Percentiles rank a stretch among this genome's conserved stretches.
Conservation (phyloP, 78 protist genomes). For the Speleostelium caveatum region DNA sequence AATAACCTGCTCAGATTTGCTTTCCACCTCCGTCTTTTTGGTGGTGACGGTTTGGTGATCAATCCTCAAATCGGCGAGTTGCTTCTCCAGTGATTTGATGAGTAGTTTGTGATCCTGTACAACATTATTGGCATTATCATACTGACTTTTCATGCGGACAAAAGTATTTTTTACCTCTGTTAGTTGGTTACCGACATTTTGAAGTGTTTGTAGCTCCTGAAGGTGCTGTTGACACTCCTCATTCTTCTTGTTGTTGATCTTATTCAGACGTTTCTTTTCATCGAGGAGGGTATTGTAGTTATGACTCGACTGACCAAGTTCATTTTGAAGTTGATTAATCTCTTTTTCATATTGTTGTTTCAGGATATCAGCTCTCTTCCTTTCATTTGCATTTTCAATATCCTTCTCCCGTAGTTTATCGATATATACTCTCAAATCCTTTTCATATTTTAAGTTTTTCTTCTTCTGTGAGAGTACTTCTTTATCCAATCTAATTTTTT, state of each 20-base stretch:
- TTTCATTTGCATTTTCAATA: not conserved
- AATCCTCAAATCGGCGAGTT: not conserved
- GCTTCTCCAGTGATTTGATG: too few species aligned
- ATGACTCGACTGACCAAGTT: not conserved
- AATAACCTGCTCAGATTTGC: not conserved
- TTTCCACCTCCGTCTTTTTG: not conserved
- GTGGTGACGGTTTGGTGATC: not conserved
- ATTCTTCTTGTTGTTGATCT: too few species aligned
- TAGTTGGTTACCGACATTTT: too few species aligned
- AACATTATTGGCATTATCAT: too few species aligned
- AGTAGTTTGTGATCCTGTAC: too few species aligned
- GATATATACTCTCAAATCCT: not conserved
- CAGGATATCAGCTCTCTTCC: not conserved
- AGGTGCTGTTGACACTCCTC: too few species aligned
- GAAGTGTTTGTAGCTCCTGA: too few species aligned
- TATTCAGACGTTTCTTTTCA: too few species aligned
- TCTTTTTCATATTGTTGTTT: not conserved
- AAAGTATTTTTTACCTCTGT: too few species aligned
- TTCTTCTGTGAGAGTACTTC: conserved; percentile 2
- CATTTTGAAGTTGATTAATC: not conserved
- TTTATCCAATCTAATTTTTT: not conserved
- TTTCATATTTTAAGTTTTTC: not conserved
- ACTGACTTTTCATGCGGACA: too few species aligned
- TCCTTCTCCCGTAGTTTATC: not conserved
- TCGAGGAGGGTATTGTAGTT: not conserved